Base-by-base conservation (phyloP, 495 filamentous ascomycete genomes). In the Aspergillus diversus region DNA sequence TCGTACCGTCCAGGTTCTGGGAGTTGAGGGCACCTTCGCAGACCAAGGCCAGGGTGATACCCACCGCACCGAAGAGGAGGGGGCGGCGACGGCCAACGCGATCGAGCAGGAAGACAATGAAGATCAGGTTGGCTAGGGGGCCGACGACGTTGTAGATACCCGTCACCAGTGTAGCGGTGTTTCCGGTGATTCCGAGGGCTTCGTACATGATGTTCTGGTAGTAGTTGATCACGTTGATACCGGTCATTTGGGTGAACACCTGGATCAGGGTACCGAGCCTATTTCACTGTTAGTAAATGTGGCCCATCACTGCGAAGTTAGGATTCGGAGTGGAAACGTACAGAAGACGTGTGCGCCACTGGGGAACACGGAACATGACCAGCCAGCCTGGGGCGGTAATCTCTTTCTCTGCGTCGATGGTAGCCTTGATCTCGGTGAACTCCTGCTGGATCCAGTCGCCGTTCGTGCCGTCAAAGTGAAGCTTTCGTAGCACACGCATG, bases 101-200 rank as follows among this genome's bases (percentile, higher is more conserved):
- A 53, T 80, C 77, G 42, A 78, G 72, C 16, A 78, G 55, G 63
- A 76, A 80, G 17, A 75, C 61, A 43, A 82, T 78, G 64, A 81
- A 82, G 64, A 82, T 64, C 2, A 82, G 67, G 60, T 78, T 84
- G 50, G 77, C 70, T 9, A 86, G 49, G 15, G 84, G 83, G 16
- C 84, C 84, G 16, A 86, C 75, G 37, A 83, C 81, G 61, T 88
- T 88, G 73, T 88, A 88, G 52, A 88, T 78, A 9, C 84, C 85
- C 5, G 81, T 78, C 1, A 88, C 81, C 0, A 88, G 80, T 9
- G 85, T 73, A 42, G 73, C 77, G 21, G 77, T 74, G 54, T 73
- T 75, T 2, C 81, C 84, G 1, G 73, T 78, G 31, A 88, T 81
- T 6, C 85, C 85, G 5, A 88, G 75, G 13, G 81, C 72, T 15